A percentile compares a stretch with the other conserved stretches of the same genome.
Conservation (phyloP, 2,329 filamentous ascomycete genomes). For the Geosmithia morbida region DNA sequence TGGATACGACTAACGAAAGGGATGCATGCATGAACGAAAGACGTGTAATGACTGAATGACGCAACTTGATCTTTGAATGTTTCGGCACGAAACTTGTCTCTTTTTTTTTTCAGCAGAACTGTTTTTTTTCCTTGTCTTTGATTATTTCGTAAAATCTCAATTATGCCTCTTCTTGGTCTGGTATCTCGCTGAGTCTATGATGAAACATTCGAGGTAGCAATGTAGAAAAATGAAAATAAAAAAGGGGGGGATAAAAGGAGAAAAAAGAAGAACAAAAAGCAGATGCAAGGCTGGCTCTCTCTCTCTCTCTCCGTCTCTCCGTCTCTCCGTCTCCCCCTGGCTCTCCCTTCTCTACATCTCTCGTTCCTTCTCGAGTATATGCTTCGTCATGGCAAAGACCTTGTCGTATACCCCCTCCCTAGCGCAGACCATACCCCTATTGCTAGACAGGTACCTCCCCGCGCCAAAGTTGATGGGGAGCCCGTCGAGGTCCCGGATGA, state of each 20-base stretch:
- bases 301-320: too few species aligned
- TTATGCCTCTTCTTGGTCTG: not conserved
- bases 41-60: not conserved
- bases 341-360: not conserved
- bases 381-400: conserved; percentile 16
- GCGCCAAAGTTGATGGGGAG: conserved; percentile 18
- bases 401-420: conserved; percentile 23
- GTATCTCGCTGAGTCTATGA: not conserved
- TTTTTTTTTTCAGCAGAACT: too few species aligned
- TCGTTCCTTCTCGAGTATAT: not conserved
- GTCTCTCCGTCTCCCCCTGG: not conserved
- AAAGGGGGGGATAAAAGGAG: not conserved
- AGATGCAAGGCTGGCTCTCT: not conserved
- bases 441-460: conserved; percentile 16
- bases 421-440: conserved; percentile 26
- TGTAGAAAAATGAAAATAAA: too few species aligned
- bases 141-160: not conserved
- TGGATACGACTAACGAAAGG: too few species aligned
- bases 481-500: conserved; percentile 32
- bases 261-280: not conserved
- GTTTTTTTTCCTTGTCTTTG: too few species aligned
- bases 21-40: not conserved
- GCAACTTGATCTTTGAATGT: not conserved
- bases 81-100: not conserved
- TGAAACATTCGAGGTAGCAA: not conserved